Base-by-base conservation (phyloP, 768 basidiomycete genomes). In the Termitomyces sp. region DNA sequence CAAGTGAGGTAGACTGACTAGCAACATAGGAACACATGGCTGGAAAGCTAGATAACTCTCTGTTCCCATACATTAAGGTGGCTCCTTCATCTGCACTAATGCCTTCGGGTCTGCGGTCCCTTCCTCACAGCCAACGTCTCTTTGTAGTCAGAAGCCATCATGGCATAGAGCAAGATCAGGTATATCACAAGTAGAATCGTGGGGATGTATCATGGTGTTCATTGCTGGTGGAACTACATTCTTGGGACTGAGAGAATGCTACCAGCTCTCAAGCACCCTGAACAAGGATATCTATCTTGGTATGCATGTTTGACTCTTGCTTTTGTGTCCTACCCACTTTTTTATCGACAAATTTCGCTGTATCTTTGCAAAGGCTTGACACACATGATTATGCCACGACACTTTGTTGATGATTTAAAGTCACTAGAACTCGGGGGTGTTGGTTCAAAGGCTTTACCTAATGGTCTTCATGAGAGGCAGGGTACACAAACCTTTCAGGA, bases 201-300 rank as follows among this genome's bases (percentile, higher is more conserved):
- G 85, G 58, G 89, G 93, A 71, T 82, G 96, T 30, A 66, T 97
- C 14, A 79, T 99, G 36, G 83, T 98, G 18, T 98, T 98, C 71
- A 79, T 98, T 24, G 91, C 92, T 14, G 97, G 97, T 36, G 97
- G 97, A 2, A 87, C 95, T 82, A 95, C 97, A 2, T 95, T 94
- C 69, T 96, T 95, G 0, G 97, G 98, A 73, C 88, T 95, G 72
- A 81, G 96, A 59, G 86, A 94, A 66, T 88, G 85, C 46, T 98
- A 98, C 68, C 79, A 87, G 50, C 77, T 96, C 16, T 89, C 93
- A 3, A 79, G 76, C 47, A 69, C 83, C 2, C 69, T 93, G 53
- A 88, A 89, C 66, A 94, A 89, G 71, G 97, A 99, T 65, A 83
- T 98, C 53, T 91, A 86, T 72, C 91, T 99, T 57, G 97, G 96